Conservation (phyloP, 331 rosid species). For the Spiraea crenata region DNA sequence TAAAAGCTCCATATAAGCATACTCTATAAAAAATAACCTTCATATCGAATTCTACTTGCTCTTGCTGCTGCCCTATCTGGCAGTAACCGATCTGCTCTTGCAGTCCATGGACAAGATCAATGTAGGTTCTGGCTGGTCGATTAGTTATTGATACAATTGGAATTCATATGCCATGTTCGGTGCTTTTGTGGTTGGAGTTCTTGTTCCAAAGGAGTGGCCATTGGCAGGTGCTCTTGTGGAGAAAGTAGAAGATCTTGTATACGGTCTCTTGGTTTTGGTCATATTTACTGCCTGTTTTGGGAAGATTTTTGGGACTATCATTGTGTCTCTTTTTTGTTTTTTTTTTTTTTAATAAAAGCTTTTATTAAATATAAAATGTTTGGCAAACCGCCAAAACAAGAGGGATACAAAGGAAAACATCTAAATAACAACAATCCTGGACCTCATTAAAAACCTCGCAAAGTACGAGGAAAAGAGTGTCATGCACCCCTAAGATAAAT, state of each 20-base stretch:
- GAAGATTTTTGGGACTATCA: constrained; percentile 68
- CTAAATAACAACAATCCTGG: too few relatives aligned
- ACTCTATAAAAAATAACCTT: too few relatives aligned
- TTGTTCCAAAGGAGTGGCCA: constrained; percentile 73
- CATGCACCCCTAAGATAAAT: too few relatives aligned
- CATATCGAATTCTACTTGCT: constrained; percentile 86
- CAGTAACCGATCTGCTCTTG: constrained; percentile 48
- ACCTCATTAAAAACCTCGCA: too few relatives aligned
- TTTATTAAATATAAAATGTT: too few relatives aligned
- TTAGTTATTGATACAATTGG: constrained; percentile 77
- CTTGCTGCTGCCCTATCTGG: constrained; percentile 79
- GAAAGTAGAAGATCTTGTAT: constrained; percentile 87
- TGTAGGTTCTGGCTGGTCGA: constrained; percentile 76
- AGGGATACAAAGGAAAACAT: too few relatives aligned
- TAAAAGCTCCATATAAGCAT: too few relatives aligned
- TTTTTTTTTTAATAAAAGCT: too few relatives aligned
- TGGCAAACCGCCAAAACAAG: too few relatives aligned
- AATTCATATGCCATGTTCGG: constrained; percentile 95
- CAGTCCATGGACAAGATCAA: constrained; percentile 59
- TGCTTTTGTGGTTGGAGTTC: constrained; percentile 73
- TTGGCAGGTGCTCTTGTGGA: constrained; percentile 69
- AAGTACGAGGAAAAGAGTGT: too few relatives aligned
- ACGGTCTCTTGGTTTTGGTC: constrained; percentile 72
- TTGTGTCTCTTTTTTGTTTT: constrained; percentile 28
- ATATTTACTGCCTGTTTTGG: constrained; percentile 75